These are phyloP conservation scores for Talaromyces wortmannii DNA, from an alignment of 495 filamentous ascomycete genomes.

Conservation along the genomic window DNA sequence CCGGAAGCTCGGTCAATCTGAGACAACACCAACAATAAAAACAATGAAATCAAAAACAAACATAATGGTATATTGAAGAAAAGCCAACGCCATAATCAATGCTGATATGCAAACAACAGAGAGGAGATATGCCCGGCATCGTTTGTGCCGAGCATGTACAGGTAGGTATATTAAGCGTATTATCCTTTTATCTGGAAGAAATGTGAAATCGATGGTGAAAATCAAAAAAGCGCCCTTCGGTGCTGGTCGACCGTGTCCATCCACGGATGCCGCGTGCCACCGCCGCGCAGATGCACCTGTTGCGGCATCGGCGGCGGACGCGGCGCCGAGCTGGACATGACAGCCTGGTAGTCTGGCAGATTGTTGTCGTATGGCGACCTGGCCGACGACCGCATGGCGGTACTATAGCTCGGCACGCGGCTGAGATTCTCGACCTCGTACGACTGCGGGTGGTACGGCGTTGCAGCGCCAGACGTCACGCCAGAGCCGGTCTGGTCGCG, in stretches of 20 bases:
- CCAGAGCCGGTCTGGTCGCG: constrained; percentile 26
- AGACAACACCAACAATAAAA: too few species aligned
- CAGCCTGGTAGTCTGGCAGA: constrained; percentile 47
- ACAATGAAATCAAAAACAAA: too few species aligned
- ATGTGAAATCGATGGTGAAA: neutral
- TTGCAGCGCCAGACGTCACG: constrained; percentile 42
- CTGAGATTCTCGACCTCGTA: constrained; percentile 56
- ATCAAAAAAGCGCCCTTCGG: too few species aligned
- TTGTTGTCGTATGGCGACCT: constrained; percentile 36
- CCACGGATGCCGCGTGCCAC: constrained; percentile 6
- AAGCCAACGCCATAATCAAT: too few species aligned
- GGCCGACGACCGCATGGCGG: constrained; percentile 58
- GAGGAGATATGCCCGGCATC: too few species aligned
- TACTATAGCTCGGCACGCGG: constrained; percentile 75
- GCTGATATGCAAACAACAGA: too few species aligned
- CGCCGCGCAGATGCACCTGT: constrained; percentile 30
- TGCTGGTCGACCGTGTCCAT: neutral
- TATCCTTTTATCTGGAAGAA: neutral
- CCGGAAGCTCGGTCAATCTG: neutral
- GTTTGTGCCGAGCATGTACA: too few species aligned
- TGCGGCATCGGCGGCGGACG: constrained; percentile 25
- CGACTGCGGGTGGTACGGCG: constrained; percentile 58
- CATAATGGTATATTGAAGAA: too few species aligned
- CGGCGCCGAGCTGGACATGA: constrained; percentile 25
- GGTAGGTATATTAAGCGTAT: neutral